Evolutionary conservation across 306 rosid genomes (phyloP).

Genomic region (Oemleria cerasiformis): DNA sequence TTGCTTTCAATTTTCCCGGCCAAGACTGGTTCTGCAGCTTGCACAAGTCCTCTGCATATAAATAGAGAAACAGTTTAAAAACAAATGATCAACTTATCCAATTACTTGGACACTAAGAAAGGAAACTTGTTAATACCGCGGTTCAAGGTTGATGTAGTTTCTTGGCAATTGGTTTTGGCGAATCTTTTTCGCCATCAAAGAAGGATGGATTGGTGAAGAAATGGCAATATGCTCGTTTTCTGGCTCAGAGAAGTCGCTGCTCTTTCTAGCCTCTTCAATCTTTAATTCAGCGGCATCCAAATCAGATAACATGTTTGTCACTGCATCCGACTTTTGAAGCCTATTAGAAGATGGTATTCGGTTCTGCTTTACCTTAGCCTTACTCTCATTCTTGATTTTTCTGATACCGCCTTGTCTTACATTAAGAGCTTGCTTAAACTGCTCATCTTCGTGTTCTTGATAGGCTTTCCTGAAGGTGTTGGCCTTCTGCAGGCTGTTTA

Average conservation of each 20-base stretch:
- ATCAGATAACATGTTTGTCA: slow-evolving; percentile 43
- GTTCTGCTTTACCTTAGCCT: slow-evolving; percentile 60
- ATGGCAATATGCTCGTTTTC: slow-evolving; percentile 57
- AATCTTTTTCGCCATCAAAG: slow-evolving; percentile 43
- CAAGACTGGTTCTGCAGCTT: slow-evolving; percentile 50
- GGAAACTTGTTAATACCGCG: slow-evolving; percentile 51
- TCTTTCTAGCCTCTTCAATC: slow-evolving; percentile 50
- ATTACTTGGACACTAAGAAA: background rate
- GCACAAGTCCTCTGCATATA: slow-evolving; percentile 50
- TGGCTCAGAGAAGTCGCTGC: slow-evolving; percentile 58
- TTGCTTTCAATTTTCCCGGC: slow-evolving; percentile 65
- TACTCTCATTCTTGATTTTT: slow-evolving; percentile 54
- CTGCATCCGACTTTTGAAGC: slow-evolving; percentile 50
- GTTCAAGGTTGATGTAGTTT: slow-evolving; percentile 68
- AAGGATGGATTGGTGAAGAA: slow-evolving; percentile 41
- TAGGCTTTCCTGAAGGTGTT: slow-evolving; percentile 46
- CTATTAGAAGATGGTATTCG: slow-evolving; percentile 42
- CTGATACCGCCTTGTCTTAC: slow-evolving; percentile 64
- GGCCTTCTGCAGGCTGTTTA: slow-evolving; percentile 46
- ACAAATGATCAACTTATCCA: background rate
- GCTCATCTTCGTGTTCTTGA: slow-evolving; percentile 70
- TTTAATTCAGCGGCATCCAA: slow-evolving; percentile 34
- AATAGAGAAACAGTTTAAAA: background rate
- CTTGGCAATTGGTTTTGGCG: slow-evolving; percentile 50
- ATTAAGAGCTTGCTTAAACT: slow-evolving; percentile 54